Conservation (phyloP, 352 stramenopile genomes). For the Lagenidium giganteum region DNA sequence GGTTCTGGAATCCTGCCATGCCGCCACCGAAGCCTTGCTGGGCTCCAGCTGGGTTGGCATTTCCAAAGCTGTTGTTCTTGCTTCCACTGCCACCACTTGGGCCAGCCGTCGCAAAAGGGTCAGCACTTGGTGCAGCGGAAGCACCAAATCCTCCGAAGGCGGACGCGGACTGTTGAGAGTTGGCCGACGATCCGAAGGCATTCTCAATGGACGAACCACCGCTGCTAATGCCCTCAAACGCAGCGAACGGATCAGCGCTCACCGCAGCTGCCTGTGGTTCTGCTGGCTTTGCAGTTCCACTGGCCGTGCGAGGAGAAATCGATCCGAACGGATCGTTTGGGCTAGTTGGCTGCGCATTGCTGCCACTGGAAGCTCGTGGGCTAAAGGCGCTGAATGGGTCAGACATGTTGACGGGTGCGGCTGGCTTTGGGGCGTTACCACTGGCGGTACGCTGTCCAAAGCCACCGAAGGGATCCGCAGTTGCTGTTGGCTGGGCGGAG, state of each 20-base stretch:
- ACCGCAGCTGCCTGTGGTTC: neutral
- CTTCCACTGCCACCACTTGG: conserved; percentile 4
- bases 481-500: conserved; percentile 7
- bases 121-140: conserved; percentile 10
- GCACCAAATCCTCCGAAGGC: conserved; percentile 15
- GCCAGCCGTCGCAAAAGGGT: conserved; percentile 50
- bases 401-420: conserved; percentile 1
- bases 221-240: conserved; percentile 65
- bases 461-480: conserved; percentile 38
- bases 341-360: conserved; percentile 10
- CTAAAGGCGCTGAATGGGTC: conserved; percentile 3
- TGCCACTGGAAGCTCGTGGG: conserved; percentile 13
- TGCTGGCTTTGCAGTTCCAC: neutral
- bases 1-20: too few relatives aligned
- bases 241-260: conserved; percentile 22
- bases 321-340: neutral
- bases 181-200: conserved; percentile 8
- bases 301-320: neutral
- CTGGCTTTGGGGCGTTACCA: conserved; percentile 8
- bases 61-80: conserved; percentile 25
- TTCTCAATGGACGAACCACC: conserved; percentile 19
- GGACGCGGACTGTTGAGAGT: neutral
- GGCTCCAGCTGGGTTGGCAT: neutral
- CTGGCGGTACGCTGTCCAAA: conserved; percentile 15
- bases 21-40: conserved; percentile 20